Percentiles rank a stretch among this genome's conserved stretches.
phyloP scores from a whole-genome alignment of 2,329 filamentous ascomycete species.

The Nannizziopsis arthrosporioides region DNA sequence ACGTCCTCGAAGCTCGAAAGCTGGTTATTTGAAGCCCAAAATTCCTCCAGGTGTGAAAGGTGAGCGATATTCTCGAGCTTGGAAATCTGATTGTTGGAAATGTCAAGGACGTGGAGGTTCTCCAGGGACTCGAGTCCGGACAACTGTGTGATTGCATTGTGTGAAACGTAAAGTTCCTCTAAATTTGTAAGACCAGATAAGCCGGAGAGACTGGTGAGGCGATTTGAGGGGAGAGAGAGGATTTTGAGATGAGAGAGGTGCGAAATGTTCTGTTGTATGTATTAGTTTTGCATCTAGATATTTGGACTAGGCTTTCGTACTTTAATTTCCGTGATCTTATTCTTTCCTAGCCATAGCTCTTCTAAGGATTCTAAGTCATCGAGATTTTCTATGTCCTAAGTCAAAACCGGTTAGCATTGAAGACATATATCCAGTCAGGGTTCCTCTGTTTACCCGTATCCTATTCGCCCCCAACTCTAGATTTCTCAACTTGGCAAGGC shows the following conservation, averaged over 20 bases:
- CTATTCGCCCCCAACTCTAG: conserved; percentile 87
- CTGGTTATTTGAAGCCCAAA: conserved; percentile 90
- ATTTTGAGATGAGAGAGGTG: conserved; percentile 69
- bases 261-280: conserved; percentile 46
- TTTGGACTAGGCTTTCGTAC: conserved; percentile 24
- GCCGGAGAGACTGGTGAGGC: conserved; percentile 65
- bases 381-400: conserved; percentile 66
- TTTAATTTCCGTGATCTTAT: conserved; percentile 79
- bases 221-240: conserved; percentile 90
- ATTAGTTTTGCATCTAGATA: conserved; percentile 8
- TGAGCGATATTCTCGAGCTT: conserved; percentile 61
- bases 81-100: conserved; percentile 74
- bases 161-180: conserved; percentile 89
- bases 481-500: conserved; percentile 62
- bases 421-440: background rate
- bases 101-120: conserved; percentile 67
- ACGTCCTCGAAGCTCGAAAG: conserved; percentile 71
- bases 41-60: conserved; percentile 64
- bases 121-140: conserved; percentile 57
- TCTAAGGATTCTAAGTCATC: conserved; percentile 66
- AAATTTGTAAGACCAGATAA: conserved; percentile 62
- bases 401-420: conserved; percentile 1
- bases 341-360: conserved; percentile 89
- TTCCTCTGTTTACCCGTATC: conserved; percentile 47
- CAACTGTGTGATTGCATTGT: conserved; percentile 76